Percentiles rank a stretch among this genome's conserved stretches.
Evolutionary conservation across 1,139 yeast genomes (phyloP).

Genomic region (Taiozyma sp.): DNA sequence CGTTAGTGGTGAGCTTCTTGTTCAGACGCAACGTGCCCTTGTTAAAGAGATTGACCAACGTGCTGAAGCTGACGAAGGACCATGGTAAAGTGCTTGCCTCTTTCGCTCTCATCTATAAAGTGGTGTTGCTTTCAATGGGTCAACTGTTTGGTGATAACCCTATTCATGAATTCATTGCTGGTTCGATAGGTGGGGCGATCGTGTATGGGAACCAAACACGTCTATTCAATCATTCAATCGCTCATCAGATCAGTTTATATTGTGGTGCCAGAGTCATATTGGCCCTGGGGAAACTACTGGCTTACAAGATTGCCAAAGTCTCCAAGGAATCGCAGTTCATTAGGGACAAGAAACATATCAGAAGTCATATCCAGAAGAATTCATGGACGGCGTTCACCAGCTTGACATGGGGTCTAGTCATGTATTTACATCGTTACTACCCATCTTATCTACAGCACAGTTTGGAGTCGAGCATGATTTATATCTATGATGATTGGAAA

Average conservation of each 20-base stretch:
- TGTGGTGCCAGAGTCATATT: conserved; percentile 51
- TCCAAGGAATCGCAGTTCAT: conserved; percentile 4
- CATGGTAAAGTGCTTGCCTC: conserved; percentile 66
- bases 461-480: conserved; percentile 66
- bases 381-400: conserved; percentile 67
- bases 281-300: conserved; percentile 42
- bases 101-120: conserved; percentile 61
- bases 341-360: conserved; percentile 26
- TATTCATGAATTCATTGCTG: conserved; percentile 49
- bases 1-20: conserved; percentile 56
- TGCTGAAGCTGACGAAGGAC: conserved; percentile 51
- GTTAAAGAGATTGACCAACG: conserved; percentile 41
- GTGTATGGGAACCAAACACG: conserved; percentile 22
- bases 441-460: conserved; percentile 62
- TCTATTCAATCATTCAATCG: conserved; percentile 36
- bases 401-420: conserved; percentile 70
- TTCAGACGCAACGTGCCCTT: conserved; percentile 44
- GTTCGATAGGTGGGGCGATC: conserved; percentile 52
- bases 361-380: conserved; percentile 34
- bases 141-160: conserved; percentile 6
- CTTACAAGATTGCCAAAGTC: conserved; percentile 16
- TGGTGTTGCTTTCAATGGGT: conserved; percentile 26
- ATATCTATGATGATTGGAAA: conserved; percentile 50
- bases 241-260: conserved; percentile 57
- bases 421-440: conserved; percentile 63